Evolutionary conservation across 2,329 filamentous ascomycete genomes (phyloP).

Genomic region (Gnomoniopsis sp.): DNA sequence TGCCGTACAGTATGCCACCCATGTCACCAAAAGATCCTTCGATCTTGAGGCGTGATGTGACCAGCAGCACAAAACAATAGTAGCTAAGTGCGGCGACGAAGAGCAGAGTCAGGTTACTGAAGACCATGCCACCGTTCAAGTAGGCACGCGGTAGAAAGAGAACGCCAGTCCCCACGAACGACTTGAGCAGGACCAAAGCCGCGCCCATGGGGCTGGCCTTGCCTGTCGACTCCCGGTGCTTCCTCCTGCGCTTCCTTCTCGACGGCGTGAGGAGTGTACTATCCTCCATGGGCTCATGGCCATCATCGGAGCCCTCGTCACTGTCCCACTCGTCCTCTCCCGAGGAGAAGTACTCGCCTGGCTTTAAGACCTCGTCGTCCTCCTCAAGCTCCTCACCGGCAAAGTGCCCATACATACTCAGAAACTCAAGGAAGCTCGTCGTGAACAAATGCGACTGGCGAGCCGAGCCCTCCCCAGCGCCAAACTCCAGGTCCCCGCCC

Average conservation of each 20-base stretch:
- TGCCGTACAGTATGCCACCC: constrained; percentile 86
- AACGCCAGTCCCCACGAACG: constrained; percentile 95
- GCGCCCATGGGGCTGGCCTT: constrained; percentile 78
- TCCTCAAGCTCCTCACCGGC: constrained; percentile 96
- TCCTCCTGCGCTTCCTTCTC: constrained; percentile 70
- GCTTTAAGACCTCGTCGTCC: constrained; percentile 83
- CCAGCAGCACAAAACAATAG: constrained; percentile 94
- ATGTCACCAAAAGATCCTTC: constrained; percentile 98
- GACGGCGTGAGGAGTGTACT: constrained; percentile 79
- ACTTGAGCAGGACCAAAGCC: constrained; percentile 85
- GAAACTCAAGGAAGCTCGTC: constrained; percentile 90
- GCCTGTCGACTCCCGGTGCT: constrained; percentile 68
- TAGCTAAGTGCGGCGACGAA: constrained; percentile 84
- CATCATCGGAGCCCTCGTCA: constrained; percentile 58
- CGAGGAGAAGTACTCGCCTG: constrained; percentile 89
- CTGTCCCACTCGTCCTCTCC: constrained; percentile 63
- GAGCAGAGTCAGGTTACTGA: constrained; percentile 89
- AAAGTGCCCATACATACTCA: constrained; percentile 95
- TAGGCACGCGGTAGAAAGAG: constrained; percentile 91
- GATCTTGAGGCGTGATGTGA: constrained; percentile 78
- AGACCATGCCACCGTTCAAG: constrained; percentile 94
- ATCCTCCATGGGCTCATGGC: constrained; percentile 79
- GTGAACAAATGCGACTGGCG: constrained; percentile 68
- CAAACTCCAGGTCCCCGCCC: constrained; percentile 37
- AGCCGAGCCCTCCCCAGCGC: constrained; percentile 32